phyloP scores from a whole-genome alignment of 108 stramenopile genomes.

The Asterionellopsis glacialis region DNA sequence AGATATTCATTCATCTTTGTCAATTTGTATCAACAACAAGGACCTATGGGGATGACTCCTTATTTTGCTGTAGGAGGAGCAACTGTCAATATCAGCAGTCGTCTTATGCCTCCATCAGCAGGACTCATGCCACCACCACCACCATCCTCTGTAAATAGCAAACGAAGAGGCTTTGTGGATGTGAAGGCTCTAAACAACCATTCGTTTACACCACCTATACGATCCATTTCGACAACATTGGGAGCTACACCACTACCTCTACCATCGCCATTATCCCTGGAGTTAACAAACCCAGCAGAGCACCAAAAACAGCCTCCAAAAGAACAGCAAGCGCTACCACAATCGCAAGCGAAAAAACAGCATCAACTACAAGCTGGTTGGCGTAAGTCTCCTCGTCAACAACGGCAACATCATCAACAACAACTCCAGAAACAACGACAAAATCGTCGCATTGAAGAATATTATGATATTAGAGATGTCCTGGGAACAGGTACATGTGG shows the following conservation, averaged over 20 bases:
- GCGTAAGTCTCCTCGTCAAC: slow-evolving; percentile 7
- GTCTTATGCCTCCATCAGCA: too few species aligned
- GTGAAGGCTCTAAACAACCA: slow-evolving; percentile 10
- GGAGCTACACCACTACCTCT: too few species aligned
- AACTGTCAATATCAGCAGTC: background rate
- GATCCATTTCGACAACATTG: too few species aligned
- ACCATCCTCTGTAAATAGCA: background rate
- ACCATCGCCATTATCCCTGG: too few species aligned
- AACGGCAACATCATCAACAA: slow-evolving; percentile 3
- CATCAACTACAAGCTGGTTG: slow-evolving; percentile 1
- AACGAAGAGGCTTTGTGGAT: slow-evolving; percentile 18
- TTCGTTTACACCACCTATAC: background rate
- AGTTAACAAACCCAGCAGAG: too few species aligned
- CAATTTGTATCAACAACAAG: slow-evolving; percentile 48
- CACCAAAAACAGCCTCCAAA: too few species aligned
- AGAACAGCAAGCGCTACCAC: too few species aligned
- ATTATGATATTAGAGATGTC: slow-evolving; percentile 86
- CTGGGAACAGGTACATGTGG: slow-evolving; percentile 91
- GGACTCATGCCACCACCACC: slow-evolving; percentile 9
- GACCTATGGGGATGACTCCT: slow-evolving; percentile 10
- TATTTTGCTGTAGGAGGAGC: background rate
- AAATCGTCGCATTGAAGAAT: slow-evolving; percentile 49
- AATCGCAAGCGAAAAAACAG: background rate
- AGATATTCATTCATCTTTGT: slow-evolving; percentile 79
- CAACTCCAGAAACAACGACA: slow-evolving; percentile 14